Conservation (phyloP, 345 rosid species). For the Dipteronia dyeriana region DNA sequence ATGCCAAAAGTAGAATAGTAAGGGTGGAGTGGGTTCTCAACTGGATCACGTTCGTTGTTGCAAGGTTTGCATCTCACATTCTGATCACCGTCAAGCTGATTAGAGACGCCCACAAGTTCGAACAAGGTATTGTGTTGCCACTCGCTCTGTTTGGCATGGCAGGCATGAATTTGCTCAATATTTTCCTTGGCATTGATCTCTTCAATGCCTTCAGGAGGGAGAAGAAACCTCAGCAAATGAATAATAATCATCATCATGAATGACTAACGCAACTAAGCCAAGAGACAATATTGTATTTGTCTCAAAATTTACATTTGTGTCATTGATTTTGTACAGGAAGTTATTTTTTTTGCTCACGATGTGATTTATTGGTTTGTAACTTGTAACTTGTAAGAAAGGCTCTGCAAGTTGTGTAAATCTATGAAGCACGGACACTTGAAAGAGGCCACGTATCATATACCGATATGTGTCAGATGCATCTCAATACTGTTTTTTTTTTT, state of each 20-base stretch:
- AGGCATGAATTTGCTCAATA: slow-evolving; percentile 81
- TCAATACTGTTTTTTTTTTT: too few species aligned
- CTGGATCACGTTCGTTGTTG: slow-evolving; percentile 63
- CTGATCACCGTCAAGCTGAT: slow-evolving; percentile 75
- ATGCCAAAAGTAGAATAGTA: slow-evolving; percentile 58
- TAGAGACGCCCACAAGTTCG: slow-evolving; percentile 67
- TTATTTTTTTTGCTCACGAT: background rate
- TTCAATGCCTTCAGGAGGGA: slow-evolving; percentile 71
- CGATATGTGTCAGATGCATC: too few species aligned
- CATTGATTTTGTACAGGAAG: slow-evolving; percentile 10
- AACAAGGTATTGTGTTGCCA: slow-evolving; percentile 73
- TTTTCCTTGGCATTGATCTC: slow-evolving; percentile 76
- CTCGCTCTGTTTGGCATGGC: slow-evolving; percentile 84
- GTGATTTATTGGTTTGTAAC: background rate
- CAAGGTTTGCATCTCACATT: slow-evolving; percentile 58
- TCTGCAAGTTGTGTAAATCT: background rate
- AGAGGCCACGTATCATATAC: too few species aligned
- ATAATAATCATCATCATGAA: slow-evolving; percentile 10
- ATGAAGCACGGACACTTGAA: too few species aligned
- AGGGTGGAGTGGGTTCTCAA: slow-evolving; percentile 76
- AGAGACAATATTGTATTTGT: slow-evolving; percentile 3
- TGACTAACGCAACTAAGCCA: slow-evolving; percentile 15
- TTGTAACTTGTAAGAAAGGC: background rate
- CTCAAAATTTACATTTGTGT: background rate
- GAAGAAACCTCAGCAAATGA: slow-evolving; percentile 32